Base-by-base conservation (phyloP, 192 early-diverging fungal genomes). In the Geranomyces michiganensis region DNA sequence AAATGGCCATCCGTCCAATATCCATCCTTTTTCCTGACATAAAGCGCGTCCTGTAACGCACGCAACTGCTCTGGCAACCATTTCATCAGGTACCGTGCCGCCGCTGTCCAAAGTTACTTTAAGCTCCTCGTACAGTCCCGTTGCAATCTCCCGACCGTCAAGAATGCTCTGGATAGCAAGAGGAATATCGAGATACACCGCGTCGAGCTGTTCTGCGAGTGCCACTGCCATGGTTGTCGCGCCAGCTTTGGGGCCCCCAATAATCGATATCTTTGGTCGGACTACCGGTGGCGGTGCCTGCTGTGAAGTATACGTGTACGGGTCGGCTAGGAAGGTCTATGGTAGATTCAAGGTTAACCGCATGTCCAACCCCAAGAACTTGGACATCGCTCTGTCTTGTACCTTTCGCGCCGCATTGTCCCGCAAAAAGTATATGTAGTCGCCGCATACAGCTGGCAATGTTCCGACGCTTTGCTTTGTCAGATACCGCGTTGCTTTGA, bases 1-100 rank as follows among this genome's bases (percentile, higher is more conserved):
- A 14, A 62, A 31, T 33, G 87, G 87, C 44, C 72, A 88, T 12
- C 85, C 85, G 63, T 86, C 84, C 24, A 88, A 47, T 17, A 88
- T 68, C 84, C 84, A 88, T 66, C 85, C 85, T 22, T 77, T 79
- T 6, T 68, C 74, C 30, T 69, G 63, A 51, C 77, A 77, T 9
- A 76, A 62, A 0, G 71, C 73, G n/a, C 82, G 63, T 14, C 75
- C 68, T 0, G 85, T 86, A 5, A 83, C 75, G 17, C 70, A 19
- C 3, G 73, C 41, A 8, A 86, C 51, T 9, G 78, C 81, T 29
- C 82, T 77, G 3, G 67, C 65, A 9, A 79, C 62, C 43, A 79
- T 15, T 22, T 76, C 71, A 29, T 80, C 79, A 24, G 80, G 47
- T 2, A 82, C 43, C 7, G 41, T n/a, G 51, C 68, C 41, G 12